Evolutionary conservation across 305 asterid genomes (phyloP).

Genomic region (Nicotiana rustica): DNA sequence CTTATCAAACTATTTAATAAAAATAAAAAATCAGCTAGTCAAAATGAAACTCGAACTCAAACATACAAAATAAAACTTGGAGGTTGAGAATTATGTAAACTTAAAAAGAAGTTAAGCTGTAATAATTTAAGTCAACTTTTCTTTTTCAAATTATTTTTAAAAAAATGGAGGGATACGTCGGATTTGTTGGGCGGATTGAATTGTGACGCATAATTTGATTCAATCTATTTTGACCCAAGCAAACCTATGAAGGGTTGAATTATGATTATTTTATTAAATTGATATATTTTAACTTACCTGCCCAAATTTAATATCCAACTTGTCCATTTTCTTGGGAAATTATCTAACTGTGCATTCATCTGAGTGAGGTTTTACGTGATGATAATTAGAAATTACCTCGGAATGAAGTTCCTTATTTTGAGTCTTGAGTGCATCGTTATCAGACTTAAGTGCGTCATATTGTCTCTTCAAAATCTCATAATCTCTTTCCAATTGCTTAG

Average conservation of each 20-base stretch:
- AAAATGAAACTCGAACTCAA: too few relatives aligned
- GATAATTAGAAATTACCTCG: slow-evolving; percentile 38
- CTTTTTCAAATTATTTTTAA: too few relatives aligned
- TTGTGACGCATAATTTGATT: too few relatives aligned
- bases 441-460: slow-evolving; percentile 52
- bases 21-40: too few relatives aligned
- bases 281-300: neutral
- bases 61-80: too few relatives aligned
- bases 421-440: slow-evolving; percentile 54
- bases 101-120: too few relatives aligned
- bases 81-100: too few relatives aligned
- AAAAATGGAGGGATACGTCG: too few relatives aligned
- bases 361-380: too few relatives aligned
- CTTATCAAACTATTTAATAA: neutral
- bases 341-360: neutral
- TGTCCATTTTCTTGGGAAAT: neutral
- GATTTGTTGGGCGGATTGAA: too few relatives aligned
- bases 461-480: slow-evolving; percentile 56
- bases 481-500: slow-evolving; percentile 63
- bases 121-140: too few relatives aligned
- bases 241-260: neutral
- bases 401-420: slow-evolving; percentile 55
- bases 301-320: neutral
- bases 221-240: neutral
- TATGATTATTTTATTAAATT: neutral